Conservation (phyloP, 164 flowering plant species). For the Nymphaea colorata region DNA sequence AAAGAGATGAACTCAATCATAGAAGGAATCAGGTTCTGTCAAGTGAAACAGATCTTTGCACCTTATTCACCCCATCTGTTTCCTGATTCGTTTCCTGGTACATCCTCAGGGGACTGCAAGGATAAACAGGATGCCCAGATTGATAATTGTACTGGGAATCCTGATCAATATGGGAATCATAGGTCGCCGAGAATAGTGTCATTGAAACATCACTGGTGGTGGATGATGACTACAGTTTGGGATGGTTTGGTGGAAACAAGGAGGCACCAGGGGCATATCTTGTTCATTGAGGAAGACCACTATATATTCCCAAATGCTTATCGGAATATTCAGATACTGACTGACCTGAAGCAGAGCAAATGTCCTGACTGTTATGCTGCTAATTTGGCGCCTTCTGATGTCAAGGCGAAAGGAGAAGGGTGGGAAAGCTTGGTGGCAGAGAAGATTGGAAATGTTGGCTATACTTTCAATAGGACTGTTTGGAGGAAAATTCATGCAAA, state of each 20-base stretch:
- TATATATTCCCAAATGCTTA: slow-evolving; percentile 85
- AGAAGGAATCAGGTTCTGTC: slow-evolving; percentile 66
- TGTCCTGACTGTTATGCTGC: slow-evolving; percentile 82
- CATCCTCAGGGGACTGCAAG: slow-evolving; percentile 40
- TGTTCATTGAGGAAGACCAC: slow-evolving; percentile 95
- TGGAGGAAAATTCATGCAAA: slow-evolving; percentile 78
- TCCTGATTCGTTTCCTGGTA: slow-evolving; percentile 66
- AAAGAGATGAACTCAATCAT: slow-evolving; percentile 76
- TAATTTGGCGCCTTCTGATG: slow-evolving; percentile 83
- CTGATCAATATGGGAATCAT: slow-evolving; percentile 90
- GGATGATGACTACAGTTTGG: slow-evolving; percentile 99
- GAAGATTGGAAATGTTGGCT: slow-evolving; percentile 89
- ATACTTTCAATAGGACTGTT: slow-evolving; percentile 72
- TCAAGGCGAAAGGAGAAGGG: slow-evolving; percentile 71
- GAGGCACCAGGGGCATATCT: slow-evolving; percentile 54
- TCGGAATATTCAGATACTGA: slow-evolving; percentile 55
- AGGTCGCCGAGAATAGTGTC: slow-evolving; percentile 85
- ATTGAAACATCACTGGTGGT: slow-evolving; percentile 99
- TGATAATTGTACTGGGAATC: slow-evolving; percentile 49
- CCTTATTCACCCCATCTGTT: slow-evolving; percentile 83
- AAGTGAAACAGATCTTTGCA: slow-evolving; percentile 85
- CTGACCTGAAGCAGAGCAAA: slow-evolving; percentile 42
- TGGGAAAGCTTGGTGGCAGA: slow-evolving; percentile 58
- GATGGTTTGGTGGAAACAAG: slow-evolving; percentile 74
- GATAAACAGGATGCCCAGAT: slow-evolving; percentile 42